phyloP scores from a whole-genome alignment of 257 asterid genomes.

The Echium plantagineum region DNA sequence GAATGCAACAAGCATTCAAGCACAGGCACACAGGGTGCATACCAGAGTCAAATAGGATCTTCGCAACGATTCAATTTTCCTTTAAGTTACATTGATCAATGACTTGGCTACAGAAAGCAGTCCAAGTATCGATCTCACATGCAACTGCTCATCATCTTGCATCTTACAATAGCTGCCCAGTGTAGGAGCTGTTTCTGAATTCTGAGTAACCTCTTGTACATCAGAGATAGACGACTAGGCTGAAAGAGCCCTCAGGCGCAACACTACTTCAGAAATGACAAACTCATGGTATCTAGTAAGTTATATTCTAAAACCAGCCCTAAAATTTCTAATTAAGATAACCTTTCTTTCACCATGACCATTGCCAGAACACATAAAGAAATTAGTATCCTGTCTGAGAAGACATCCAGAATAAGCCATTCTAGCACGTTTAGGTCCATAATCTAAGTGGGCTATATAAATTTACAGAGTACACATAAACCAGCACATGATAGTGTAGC shows the following conservation, averaged over 20 bases:
- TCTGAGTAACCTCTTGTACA: neutral
- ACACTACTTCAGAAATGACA: neutral
- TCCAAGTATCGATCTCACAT: neutral
- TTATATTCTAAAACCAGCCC: slow-evolving; percentile 7
- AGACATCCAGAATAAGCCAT: neutral
- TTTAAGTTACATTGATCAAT: neutral
- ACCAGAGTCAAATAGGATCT: neutral
- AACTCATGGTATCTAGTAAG: slow-evolving; percentile 10
- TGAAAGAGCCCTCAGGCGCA: neutral
- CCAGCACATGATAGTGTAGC: neutral
- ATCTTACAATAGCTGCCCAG: neutral
- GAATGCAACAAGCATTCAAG: slow-evolving; percentile 7
- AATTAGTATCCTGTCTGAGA: neutral
- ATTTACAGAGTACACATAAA: neutral
- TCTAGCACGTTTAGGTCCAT: neutral
- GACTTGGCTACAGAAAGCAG: neutral
- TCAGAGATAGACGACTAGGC: neutral
- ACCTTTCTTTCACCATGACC: neutral
- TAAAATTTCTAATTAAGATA: neutral
- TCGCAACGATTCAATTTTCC: neutral
- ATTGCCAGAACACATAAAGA: neutral
- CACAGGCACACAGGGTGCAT: neutral
- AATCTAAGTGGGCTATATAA: neutral
- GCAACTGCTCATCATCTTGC: neutral
- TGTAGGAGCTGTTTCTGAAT: neutral